Base-by-base conservation (phyloP, 306 rosid genomes). In the Nissolia schottii region DNA sequence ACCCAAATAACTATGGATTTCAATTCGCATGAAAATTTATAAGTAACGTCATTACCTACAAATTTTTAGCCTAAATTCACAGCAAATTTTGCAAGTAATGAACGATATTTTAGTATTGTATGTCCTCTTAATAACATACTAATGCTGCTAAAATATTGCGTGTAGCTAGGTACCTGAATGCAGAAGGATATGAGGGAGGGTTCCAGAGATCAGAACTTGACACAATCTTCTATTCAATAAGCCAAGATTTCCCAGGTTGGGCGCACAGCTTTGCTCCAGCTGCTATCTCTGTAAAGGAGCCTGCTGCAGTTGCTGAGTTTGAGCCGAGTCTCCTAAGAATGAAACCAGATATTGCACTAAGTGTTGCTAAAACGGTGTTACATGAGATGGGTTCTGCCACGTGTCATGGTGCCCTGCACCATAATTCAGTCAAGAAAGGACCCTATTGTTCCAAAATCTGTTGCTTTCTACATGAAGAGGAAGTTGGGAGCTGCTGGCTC, bases 101-200 rank as follows among this genome's bases (percentile, higher is more conserved):
- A n/a, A n/a, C n/a, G n/a, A n/a, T n/a, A n/a, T n/a, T n/a, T n/a
- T n/a, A n/a, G n/a, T n/a, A n/a, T n/a, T n/a, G n/a, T n/a, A n/a
- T n/a, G n/a, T n/a, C n/a, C n/a, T n/a, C 8, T 37, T 9, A 37
- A 37, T 9, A 37, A 37, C n/a, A n/a, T n/a, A n/a, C n/a, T 37
- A 37, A 5, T 48, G 18, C 64, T 48, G 24, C 50, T 19, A 24
- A 1, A n/a, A n/a, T n/a, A n/a, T 27, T 73, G 28, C 40, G 7
- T 27, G 8, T 50, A 83, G 87, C 64, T 81, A 83, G 87, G 68
- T 81, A 85, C 69, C 80, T 73, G 54, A 81, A 85, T 61, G 80
- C 6, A 57, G 34, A 48, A 70, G 80, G 74, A 25, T 85, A 83
- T 19, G 7, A 29, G 6, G 88, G 84, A 15, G 87, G 88, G 0